A percentile compares a stretch with the other conserved stretches of the same genome.
These are phyloP conservation scores for Gossypium davidsonii DNA, from an alignment of 441 rosid species.

Conservation along the genomic window DNA sequence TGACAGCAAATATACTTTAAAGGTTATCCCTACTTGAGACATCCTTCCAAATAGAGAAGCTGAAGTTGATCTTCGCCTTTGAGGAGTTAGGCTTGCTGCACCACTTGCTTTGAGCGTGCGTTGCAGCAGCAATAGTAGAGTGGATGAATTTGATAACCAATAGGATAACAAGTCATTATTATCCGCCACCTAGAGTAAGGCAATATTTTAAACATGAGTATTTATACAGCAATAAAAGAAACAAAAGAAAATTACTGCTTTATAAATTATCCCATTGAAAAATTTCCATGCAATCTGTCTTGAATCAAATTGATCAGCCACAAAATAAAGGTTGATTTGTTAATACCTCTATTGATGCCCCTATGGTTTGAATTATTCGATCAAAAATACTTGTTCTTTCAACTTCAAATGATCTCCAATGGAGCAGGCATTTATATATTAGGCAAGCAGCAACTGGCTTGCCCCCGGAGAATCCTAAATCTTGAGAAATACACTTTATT, in stretches of 20 bases:
- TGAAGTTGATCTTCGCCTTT: constrained; percentile 86
- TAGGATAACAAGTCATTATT: constrained; percentile 80
- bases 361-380: constrained; percentile 94
- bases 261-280: background rate
- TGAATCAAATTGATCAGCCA: background rate
- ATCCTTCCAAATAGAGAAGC: constrained; percentile 97
- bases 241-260: background rate
- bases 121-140: constrained; percentile 86
- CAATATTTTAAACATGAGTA: constrained; percentile 2
- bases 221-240: background rate
- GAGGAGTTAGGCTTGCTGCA: constrained; percentile 97
- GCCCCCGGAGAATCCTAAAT: constrained; percentile 84
- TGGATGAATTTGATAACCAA: constrained; percentile 96
- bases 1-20: background rate
- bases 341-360: constrained; percentile 75
- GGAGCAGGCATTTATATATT: constrained; percentile 94
- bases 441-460: constrained; percentile 98
- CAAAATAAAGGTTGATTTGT: background rate
- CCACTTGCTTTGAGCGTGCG: constrained; percentile 97
- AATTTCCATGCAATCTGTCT: background rate
- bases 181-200: constrained; percentile 64
- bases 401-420: constrained; percentile 99
- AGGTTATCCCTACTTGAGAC: constrained; percentile 72
- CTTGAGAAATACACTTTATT: constrained; percentile 84
- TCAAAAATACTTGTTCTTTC: constrained; percentile 98